Conservation (phyloP, 768 basidiomycete species). For the Cytidiella melzeri region DNA sequence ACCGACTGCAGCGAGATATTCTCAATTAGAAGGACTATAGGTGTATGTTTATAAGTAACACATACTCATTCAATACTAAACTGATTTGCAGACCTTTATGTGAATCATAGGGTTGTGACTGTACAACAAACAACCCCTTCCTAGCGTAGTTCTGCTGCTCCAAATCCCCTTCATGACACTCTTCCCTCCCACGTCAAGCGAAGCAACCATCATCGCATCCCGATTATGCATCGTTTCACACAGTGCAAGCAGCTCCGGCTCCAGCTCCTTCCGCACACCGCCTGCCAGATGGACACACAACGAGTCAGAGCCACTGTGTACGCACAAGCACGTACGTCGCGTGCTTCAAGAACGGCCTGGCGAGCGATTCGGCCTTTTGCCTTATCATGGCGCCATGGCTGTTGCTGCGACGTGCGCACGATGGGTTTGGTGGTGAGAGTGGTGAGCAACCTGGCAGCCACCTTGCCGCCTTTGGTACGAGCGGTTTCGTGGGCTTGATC, state of each 20-base stretch:
- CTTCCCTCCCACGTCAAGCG: slow-evolving; percentile 67
- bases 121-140: slow-evolving; percentile 56
- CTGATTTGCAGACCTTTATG: too few species aligned
- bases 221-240: slow-evolving; percentile 78
- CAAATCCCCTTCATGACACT: slow-evolving; percentile 70
- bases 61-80: too few species aligned
- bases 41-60: too few species aligned
- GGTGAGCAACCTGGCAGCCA: slow-evolving; percentile 64
- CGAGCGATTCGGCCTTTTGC: slow-evolving; percentile 69
- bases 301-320: slow-evolving; percentile 75
- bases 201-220: slow-evolving; percentile 76
- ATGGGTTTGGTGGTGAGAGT: slow-evolving; percentile 64
- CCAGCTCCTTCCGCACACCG: slow-evolving; percentile 61
- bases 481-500: slow-evolving; percentile 50
- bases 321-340: slow-evolving; percentile 71
- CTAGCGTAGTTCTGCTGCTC: slow-evolving; percentile 81
- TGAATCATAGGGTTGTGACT: too few species aligned
- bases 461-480: slow-evolving; percentile 51
- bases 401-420: slow-evolving; percentile 36
- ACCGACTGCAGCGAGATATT: too few species aligned
- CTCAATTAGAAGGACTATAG: too few species aligned
- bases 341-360: slow-evolving; percentile 82
- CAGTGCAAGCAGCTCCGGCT: slow-evolving; percentile 73
- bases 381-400: slow-evolving; percentile 24
- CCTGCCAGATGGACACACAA: slow-evolving; percentile 53